Base-by-base conservation (phyloP, 768 basidiomycete species). In the Termitomyces sp. region DNA sequence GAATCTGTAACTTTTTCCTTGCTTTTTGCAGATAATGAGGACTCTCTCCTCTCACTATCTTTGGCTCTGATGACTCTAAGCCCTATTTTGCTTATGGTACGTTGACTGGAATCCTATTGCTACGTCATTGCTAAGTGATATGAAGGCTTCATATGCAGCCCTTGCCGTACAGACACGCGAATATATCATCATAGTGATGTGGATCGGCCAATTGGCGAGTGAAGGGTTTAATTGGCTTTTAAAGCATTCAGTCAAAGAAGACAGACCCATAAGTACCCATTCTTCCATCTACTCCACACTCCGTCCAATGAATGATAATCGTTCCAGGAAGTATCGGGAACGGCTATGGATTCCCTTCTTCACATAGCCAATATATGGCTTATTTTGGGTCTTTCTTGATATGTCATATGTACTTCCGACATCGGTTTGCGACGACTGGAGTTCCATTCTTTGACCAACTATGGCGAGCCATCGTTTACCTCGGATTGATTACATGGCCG, bases 351-450 rank as follows among this genome's bases (percentile, higher is more conserved):
- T 93, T 93, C 61, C 91, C 91, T 0, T 92, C 91, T 0, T 91
- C 89, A 13, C 91, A 94, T 64, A 90, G 89, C 68, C 91, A 94
- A 68, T 91, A 86, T 66, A 92, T 94, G 91, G 91, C 84, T 15
- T 94, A 89, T 69, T 93, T 94, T 59, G 76, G 86, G 5, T 76
- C 89, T 0, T 94, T 93, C 68, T 67, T 93, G 41, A 64, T 85
- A 40, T 83, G 86, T 63, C 91, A 94, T 69, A 64, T 93, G 46
- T 80, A 79, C 58, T 85, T 83, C 58, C 81, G 83, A 33, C 89
- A 92, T 62, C 76, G 78, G 3, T 90, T 89, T 59, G 53, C 74
- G 2, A 68, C 81, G 3, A 82, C 80, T 1, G 86, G 87, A 7
- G 75, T 52, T 25, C 49, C 54, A 10, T 16, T 79, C 11, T 56